Percentiles rank a stretch among this genome's conserved stretches.
These are phyloP conservation scores for Candida taoyuanica DNA, from an alignment of 805 yeast genomes.

Conservation along the genomic window DNA sequence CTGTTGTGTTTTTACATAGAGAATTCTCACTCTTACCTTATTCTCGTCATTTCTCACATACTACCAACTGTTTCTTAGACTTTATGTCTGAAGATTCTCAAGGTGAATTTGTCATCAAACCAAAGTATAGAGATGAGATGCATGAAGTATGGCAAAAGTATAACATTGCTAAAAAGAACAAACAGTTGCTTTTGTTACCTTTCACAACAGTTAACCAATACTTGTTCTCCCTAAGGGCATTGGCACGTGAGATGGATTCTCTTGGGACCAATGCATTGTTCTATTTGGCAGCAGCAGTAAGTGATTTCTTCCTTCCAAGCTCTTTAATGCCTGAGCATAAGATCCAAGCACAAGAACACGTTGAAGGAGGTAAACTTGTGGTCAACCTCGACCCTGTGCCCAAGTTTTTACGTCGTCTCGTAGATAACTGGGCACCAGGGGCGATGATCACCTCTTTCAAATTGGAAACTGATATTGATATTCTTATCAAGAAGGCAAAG, in stretches of 20 bases:
- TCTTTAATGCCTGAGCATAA: slow-evolving; percentile 88
- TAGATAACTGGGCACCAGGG: slow-evolving; percentile 90
- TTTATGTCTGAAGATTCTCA: slow-evolving; percentile 49
- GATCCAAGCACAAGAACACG: slow-evolving; percentile 73
- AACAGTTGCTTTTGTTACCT: slow-evolving; percentile 55
- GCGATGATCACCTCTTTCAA: slow-evolving; percentile 95
- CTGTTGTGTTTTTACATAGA: slow-evolving; percentile 88
- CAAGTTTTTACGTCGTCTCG: slow-evolving; percentile 81
- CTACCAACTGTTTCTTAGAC: slow-evolving; percentile 82
- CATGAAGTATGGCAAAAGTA: slow-evolving; percentile 53
- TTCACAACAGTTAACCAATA: slow-evolving; percentile 96
- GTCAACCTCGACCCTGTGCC: slow-evolving; percentile 95
- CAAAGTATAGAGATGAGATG: slow-evolving; percentile 59
- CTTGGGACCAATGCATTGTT: slow-evolving; percentile 61
- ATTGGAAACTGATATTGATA: slow-evolving; percentile 76
- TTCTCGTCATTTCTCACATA: slow-evolving; percentile 83
- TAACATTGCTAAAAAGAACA: slow-evolving; percentile 31
- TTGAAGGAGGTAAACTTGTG: slow-evolving; percentile 59
- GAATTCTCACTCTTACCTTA: slow-evolving; percentile 91
- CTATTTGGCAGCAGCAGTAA: slow-evolving; percentile 95
- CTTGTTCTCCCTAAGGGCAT: slow-evolving; percentile 69
- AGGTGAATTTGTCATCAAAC: slow-evolving; percentile 55
- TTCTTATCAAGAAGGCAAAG: slow-evolving; percentile 69
- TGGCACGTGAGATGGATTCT: slow-evolving; percentile 55
- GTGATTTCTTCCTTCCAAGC: slow-evolving; percentile 90